Percentiles rank a stretch among this genome's conserved stretches.
These are phyloP conservation scores for Kernera saxatilis DNA, from an alignment of 345 rosid genomes.

Conservation along the genomic window DNA sequence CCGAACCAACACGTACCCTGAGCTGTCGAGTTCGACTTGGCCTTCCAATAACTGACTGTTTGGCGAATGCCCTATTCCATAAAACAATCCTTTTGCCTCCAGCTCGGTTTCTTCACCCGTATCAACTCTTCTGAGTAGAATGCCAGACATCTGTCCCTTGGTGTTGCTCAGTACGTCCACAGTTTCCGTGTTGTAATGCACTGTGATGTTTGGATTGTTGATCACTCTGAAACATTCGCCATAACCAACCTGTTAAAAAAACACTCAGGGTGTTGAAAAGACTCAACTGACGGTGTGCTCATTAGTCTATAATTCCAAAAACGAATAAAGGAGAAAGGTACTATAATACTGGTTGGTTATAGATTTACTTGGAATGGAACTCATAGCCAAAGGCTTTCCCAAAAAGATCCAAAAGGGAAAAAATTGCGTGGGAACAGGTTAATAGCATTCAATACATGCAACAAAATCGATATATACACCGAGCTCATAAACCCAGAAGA, in stretches of 20 bases:
- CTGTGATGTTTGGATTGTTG: conserved; percentile 89
- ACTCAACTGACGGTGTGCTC: conserved; percentile 65
- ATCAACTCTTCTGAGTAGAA: conserved; percentile 61
- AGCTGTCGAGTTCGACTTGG: conserved; percentile 80
- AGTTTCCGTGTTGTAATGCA: conserved; percentile 88
- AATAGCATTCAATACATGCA: background rate
- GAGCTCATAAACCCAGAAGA: background rate
- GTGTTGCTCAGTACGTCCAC: conserved; percentile 82
- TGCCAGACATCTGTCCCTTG: conserved; percentile 93
- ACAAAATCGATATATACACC: background rate
- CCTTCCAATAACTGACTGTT: conserved; percentile 86
- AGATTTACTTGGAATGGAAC: background rate
- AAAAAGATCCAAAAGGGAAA: background rate
- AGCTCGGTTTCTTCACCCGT: conserved; percentile 81
- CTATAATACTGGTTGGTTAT: background rate
- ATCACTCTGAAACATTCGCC: conserved; percentile 99
- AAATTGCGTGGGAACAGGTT: background rate
- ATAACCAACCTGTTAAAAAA: conserved; percentile 99
- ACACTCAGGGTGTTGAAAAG: conserved; percentile 98
- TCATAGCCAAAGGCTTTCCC: conserved; percentile 16
- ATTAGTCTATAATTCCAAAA: conserved; percentile 54
- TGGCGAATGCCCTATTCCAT: conserved; percentile 97
- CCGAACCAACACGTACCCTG: conserved; percentile 71
- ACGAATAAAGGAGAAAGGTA: conserved; percentile 20
- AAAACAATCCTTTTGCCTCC: conserved; percentile 94